Evolutionary conservation across 148 eudicot species (phyloP).

Genomic region (Heliosperma pusillum): DNA sequence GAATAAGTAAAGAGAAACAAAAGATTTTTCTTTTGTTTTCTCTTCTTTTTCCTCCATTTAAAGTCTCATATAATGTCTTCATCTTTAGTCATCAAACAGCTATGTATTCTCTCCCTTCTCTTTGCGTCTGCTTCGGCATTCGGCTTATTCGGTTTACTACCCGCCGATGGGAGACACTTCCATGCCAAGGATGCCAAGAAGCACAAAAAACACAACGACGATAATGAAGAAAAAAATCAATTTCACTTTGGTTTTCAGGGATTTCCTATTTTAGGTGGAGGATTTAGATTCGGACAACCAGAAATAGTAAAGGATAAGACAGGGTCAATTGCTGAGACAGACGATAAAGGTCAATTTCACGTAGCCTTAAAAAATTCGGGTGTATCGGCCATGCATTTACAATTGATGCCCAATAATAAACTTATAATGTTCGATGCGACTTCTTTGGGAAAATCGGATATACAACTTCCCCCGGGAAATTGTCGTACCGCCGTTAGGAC

Average conservation of each 20-base stretch:
- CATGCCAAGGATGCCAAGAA: neutral
- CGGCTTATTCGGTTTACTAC: neutral
- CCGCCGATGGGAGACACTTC: neutral
- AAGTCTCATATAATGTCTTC: neutral
- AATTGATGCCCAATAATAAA: constrained; percentile 68
- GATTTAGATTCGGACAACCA: neutral
- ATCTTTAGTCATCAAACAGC: constrained; percentile 12
- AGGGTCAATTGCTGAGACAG: constrained; percentile 20
- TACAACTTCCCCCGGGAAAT: constrained; percentile 20
- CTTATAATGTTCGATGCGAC: constrained; percentile 60
- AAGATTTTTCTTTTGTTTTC: constrained; percentile 3
- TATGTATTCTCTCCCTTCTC: constrained; percentile 31
- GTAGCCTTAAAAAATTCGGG: constrained; percentile 37
- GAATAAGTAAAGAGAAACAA: constrained; percentile 2
- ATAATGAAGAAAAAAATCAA: neutral
- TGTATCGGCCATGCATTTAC: constrained; percentile 82
- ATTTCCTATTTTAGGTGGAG: neutral
- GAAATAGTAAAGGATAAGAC: neutral
- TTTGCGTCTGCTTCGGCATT: constrained; percentile 18
- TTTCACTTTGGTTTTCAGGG: neutral
- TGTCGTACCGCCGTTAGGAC: constrained; percentile 31
- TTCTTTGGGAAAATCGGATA: constrained; percentile 47
- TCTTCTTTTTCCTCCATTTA: constrained; percentile 16
- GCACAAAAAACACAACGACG: too few relatives aligned
- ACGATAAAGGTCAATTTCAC: constrained; percentile 46